Conservation (phyloP, 2,329 filamentous ascomycete species). For the Colletotrichum limetticola region DNA sequence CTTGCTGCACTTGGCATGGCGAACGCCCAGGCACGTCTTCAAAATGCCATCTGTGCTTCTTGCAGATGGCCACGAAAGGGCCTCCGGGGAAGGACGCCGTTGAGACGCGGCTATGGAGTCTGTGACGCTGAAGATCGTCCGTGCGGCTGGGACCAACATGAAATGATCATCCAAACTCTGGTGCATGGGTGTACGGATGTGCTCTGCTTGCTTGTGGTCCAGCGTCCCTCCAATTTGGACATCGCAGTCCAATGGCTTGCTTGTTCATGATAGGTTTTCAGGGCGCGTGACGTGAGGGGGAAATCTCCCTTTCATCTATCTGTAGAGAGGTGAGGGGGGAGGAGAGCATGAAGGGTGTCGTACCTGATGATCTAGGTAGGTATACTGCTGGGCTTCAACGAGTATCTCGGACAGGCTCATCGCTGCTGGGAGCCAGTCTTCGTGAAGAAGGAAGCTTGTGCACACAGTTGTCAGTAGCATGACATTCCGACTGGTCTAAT, state of each 20-base stretch:
- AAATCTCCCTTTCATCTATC: neutral
- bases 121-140: constrained; percentile 16
- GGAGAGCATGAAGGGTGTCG: neutral
- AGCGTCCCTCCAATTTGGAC: neutral
- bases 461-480: neutral
- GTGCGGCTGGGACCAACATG: constrained; percentile 1
- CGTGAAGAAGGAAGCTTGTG: neutral
- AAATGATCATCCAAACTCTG: neutral
- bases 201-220: neutral
- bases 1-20: constrained; percentile 13
- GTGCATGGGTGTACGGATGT: neutral
- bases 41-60: constrained; percentile 14
- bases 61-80: neutral
- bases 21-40: constrained; percentile 4
- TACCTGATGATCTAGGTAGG: neutral
- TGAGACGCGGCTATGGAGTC: constrained; percentile 12
- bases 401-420: neutral
- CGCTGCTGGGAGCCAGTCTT: neutral
- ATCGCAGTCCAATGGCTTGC: neutral
- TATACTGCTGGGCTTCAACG: neutral
- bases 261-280: neutral
- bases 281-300: neutral
- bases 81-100: constrained; percentile 10
- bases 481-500: neutral
- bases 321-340: neutral